phyloP scores from a whole-genome alignment of 495 filamentous ascomycete genomes.

The Penicillium atrosanguineum region DNA sequence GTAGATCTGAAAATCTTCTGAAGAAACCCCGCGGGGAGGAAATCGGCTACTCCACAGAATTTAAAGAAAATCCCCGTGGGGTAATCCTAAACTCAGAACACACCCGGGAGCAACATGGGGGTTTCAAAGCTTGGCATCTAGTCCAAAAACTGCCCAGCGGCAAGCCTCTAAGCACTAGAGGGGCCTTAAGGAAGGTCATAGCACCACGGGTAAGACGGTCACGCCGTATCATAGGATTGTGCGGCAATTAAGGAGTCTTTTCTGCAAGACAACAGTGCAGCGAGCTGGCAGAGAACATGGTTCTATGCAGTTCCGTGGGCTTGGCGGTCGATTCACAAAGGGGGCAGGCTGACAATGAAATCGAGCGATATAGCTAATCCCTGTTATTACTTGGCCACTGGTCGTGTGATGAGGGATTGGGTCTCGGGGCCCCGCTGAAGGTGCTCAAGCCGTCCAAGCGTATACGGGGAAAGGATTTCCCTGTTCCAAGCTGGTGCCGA shows the following conservation, averaged over 20 bases:
- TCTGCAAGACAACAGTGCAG: not conserved
- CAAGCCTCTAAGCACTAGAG: not conserved
- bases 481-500: not conserved
- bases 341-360: not conserved
- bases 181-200: not conserved
- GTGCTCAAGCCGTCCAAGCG: not conserved
- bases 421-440: not conserved
- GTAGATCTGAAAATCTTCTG: not conserved
- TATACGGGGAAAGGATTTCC: not conserved
- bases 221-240: not conserved
- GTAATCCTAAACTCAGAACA: not conserved
- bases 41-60: conserved; percentile 1
- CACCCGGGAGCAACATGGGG: not conserved
- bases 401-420: not conserved
- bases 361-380: not conserved
- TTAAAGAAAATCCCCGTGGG: conserved; percentile 5
- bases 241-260: not conserved
- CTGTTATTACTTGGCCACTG: not conserved
- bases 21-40: not conserved
- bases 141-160: not conserved
- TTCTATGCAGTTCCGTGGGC: not conserved
- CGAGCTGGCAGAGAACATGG: not conserved
- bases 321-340: not conserved
- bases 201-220: too few species aligned
- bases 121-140: not conserved